phyloP scores from a whole-genome alignment of 1,284 basidiomycete genomes.

The Boletus semigastroideus region DNA sequence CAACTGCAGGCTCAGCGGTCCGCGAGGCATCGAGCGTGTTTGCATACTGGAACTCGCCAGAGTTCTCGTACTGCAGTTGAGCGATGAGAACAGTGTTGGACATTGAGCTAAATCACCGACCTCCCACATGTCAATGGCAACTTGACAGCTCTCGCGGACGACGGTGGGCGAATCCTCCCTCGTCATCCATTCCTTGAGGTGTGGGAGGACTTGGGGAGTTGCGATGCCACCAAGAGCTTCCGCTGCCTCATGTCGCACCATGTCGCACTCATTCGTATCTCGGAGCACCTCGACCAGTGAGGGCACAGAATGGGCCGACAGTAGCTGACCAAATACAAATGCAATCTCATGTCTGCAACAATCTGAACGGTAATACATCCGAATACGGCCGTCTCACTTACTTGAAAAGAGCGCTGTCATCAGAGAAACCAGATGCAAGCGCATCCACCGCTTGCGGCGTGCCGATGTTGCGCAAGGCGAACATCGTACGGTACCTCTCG shows the following conservation, averaged over 20 bases:
- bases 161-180: slow-evolving; percentile 82
- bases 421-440: slow-evolving; percentile 85
- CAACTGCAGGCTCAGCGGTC: slow-evolving; percentile 8
- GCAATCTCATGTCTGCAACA: slow-evolving; percentile 87
- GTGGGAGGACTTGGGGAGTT: slow-evolving; percentile 85
- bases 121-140: slow-evolving; percentile 98
- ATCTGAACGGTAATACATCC: background rate
- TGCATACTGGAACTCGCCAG: slow-evolving; percentile 85
- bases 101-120: slow-evolving; percentile 33
- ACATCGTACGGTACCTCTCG: slow-evolving; percentile 97
- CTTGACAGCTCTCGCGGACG: slow-evolving; percentile 93
- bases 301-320: slow-evolving; percentile 87
- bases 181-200: slow-evolving; percentile 84
- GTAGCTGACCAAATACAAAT: slow-evolving; percentile 96
- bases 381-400: slow-evolving; percentile 36
- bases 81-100: slow-evolving; percentile 1
- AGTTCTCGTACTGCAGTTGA: slow-evolving; percentile 77
- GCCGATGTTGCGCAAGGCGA: slow-evolving; percentile 90
- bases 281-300: slow-evolving; percentile 79
- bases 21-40: slow-evolving; percentile 43
- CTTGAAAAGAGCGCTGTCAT: slow-evolving; percentile 92
- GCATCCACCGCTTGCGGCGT: slow-evolving; percentile 83
- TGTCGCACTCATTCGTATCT: slow-evolving; percentile 80
- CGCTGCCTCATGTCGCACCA: slow-evolving; percentile 99
- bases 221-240: slow-evolving; percentile 97